Percentiles rank a stretch among this genome's conserved stretches.
Evolutionary conservation across 768 basidiomycete species (phyloP).

Genomic region (Calocera viscosa): DNA sequence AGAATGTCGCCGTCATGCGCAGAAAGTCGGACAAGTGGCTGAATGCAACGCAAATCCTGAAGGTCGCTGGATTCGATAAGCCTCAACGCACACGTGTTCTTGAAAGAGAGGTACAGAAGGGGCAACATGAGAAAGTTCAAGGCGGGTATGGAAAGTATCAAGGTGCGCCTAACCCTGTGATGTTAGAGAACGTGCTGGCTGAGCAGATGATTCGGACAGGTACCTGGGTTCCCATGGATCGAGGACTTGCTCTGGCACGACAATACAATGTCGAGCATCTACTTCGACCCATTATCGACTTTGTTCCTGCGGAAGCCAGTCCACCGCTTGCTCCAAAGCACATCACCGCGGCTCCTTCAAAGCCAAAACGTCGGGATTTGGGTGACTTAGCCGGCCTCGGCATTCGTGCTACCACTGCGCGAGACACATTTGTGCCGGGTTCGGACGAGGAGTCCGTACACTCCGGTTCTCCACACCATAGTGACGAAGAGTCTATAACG

Average conservation of each 20-base stretch:
- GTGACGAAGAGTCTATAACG: constrained; percentile 82
- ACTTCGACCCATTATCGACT: constrained; percentile 88
- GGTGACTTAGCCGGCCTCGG: constrained; percentile 10
- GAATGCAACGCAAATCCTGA: constrained; percentile 97
- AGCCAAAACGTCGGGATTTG: constrained; percentile 24
- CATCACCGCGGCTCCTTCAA: constrained; percentile 54
- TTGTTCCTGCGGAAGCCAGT: constrained; percentile 64
- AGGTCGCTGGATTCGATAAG: constrained; percentile 98
- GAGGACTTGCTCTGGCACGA: constrained; percentile 70
- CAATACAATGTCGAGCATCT: constrained; percentile 86
- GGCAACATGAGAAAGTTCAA: constrained; percentile 97
- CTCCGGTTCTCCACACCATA: constrained; percentile 31
- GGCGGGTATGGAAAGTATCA: constrained; percentile 99
- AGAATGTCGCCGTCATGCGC: constrained; percentile 94
- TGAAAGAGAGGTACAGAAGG: constrained; percentile 96
- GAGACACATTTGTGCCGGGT: neutral
- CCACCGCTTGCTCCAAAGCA: constrained; percentile 96
- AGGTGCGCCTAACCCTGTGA: constrained; percentile 41
- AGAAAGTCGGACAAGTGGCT: constrained; percentile 93
- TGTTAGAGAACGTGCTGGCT: neutral
- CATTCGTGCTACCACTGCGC: constrained; percentile 7
- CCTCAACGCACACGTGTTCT: constrained; percentile 94
- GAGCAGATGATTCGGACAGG: constrained; percentile 36
- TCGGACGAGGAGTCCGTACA: constrained; percentile 11
- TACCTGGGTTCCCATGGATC: constrained; percentile 95